phyloP scores from a whole-genome alignment of 1,284 basidiomycete species.

The Pseudozyma tsukubaensis region DNA sequence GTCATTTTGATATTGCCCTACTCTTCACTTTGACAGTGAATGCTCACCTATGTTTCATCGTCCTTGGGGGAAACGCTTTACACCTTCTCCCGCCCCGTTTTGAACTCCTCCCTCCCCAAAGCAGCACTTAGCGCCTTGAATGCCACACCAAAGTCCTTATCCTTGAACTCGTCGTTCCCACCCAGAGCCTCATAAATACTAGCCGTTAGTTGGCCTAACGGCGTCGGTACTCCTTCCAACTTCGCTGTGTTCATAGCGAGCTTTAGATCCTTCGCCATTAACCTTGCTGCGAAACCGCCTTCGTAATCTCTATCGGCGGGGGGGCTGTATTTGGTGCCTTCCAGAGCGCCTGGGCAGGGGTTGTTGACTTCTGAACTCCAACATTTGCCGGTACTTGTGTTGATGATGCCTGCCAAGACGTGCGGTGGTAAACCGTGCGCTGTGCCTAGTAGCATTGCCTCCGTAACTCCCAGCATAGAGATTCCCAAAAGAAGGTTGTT shows the following conservation, averaged over 20 bases:
- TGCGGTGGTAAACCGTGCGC: slow-evolving; percentile 54
- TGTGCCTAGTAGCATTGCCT: slow-evolving; percentile 63
- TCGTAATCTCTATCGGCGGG: slow-evolving; percentile 86
- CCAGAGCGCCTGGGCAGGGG: slow-evolving; percentile 80
- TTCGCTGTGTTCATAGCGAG: slow-evolving; percentile 60
- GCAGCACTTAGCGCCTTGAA: slow-evolving; percentile 59
- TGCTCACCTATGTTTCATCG: too few relatives aligned
- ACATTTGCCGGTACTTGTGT: slow-evolving; percentile 72
- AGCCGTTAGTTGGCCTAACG: slow-evolving; percentile 50
- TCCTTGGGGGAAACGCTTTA: too few relatives aligned
- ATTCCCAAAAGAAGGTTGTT: slow-evolving; percentile 65
- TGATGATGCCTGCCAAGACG: slow-evolving; percentile 62
- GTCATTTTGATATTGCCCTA: too few relatives aligned
- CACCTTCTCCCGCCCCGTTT: slow-evolving; percentile 29
- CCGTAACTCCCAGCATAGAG: slow-evolving; percentile 59
- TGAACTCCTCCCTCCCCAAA: slow-evolving; percentile 49
- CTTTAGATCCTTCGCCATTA: slow-evolving; percentile 58
- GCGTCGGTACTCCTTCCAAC: slow-evolving; percentile 54
- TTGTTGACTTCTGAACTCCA: slow-evolving; percentile 89
- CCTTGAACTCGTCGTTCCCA: slow-evolving; percentile 48
- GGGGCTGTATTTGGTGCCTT: slow-evolving; percentile 74
- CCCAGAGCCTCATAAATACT: slow-evolving; percentile 59
- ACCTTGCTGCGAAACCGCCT: slow-evolving; percentile 69
- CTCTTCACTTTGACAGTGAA: too few relatives aligned
- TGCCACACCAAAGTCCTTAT: slow-evolving; percentile 59